Conservation (phyloP, 257 asterid species). For the Solanum raphanifolium region DNA sequence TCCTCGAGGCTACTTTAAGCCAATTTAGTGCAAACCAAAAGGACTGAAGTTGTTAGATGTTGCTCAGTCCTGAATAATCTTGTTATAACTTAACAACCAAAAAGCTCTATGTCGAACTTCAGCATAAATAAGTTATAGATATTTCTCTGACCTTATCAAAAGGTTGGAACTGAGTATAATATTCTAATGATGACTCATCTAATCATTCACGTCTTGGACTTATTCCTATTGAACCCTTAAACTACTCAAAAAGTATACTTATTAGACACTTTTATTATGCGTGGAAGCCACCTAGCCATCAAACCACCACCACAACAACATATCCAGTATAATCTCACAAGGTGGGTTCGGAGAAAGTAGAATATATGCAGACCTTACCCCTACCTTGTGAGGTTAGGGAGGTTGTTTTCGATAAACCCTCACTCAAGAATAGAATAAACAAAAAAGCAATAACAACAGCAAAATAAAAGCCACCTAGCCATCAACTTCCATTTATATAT, state of each 20-base stretch:
- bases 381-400: not conserved
- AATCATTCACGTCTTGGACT: not conserved
- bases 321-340: not conserved
- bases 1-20: not conserved
- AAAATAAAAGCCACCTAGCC: not conserved
- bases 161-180: not conserved
- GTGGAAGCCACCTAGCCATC: not conserved
- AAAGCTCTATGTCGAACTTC: not conserved
- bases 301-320: not conserved
- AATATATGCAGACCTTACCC: not conserved
- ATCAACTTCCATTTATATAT: not conserved
- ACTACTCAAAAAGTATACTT: not conserved
- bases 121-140: not conserved
- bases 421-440: not conserved
- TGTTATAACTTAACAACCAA: no score
- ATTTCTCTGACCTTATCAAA: not conserved
- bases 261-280: not conserved
- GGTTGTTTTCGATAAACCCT: not conserved
- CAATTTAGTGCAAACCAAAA: not conserved
- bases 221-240: not conserved
- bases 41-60: not conserved
- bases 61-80: no score
- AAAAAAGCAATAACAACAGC: not conserved
- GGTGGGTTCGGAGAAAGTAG: not conserved
- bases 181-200: no score